Evolutionary conservation across 495 filamentous ascomycete species (phyloP).

Genomic region (Penicilliopsis zonata): DNA sequence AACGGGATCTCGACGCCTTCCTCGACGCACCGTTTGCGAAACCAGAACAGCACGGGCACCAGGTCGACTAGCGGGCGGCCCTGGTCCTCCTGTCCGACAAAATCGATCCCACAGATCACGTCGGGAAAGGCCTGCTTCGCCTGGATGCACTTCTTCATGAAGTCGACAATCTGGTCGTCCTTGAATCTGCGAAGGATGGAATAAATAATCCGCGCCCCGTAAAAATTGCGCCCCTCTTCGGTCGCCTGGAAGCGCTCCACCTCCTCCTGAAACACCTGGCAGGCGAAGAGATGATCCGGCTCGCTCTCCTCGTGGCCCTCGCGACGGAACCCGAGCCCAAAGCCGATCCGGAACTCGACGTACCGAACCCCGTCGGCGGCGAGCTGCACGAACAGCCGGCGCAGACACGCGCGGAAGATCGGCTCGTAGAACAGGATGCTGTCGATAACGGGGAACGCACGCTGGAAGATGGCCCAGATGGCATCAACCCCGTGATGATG

Average conservation of each 20-base stretch:
- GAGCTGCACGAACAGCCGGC: conserved; percentile 52
- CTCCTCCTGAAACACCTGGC: conserved; percentile 63
- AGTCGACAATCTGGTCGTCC: conserved; percentile 54
- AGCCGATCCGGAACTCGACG: conserved; percentile 56
- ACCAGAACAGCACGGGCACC: conserved; percentile 81
- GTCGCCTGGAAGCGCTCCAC: conserved; percentile 61
- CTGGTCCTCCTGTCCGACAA: conserved; percentile 75
- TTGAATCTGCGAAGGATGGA: conserved; percentile 52
- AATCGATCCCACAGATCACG: conserved; percentile 75
- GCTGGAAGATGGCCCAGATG: conserved; percentile 68
- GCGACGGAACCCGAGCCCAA: conserved; percentile 47
- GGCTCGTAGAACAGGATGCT: conserved; percentile 82
- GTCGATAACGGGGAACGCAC: conserved; percentile 55
- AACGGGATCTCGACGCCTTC: conserved; percentile 82
- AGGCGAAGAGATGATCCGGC: conserved; percentile 49
- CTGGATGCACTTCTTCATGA: conserved; percentile 75
- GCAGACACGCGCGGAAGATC: conserved; percentile 68
- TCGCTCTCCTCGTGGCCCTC: conserved; percentile 49
- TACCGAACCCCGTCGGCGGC: conserved; percentile 69
- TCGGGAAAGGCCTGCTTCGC: conserved; percentile 69
- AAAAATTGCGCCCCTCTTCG: conserved; percentile 61
- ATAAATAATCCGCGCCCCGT: conserved; percentile 85
- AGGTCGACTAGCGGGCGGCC: conserved; percentile 66
- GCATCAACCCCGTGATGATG: conserved; percentile 71
- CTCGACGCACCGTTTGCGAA: conserved; percentile 69